Percentiles rank a stretch among this genome's conserved stretches.
Evolutionary conservation across 805 yeast species (phyloP).

Genomic region (Cyberlindnera galapagoensis): DNA sequence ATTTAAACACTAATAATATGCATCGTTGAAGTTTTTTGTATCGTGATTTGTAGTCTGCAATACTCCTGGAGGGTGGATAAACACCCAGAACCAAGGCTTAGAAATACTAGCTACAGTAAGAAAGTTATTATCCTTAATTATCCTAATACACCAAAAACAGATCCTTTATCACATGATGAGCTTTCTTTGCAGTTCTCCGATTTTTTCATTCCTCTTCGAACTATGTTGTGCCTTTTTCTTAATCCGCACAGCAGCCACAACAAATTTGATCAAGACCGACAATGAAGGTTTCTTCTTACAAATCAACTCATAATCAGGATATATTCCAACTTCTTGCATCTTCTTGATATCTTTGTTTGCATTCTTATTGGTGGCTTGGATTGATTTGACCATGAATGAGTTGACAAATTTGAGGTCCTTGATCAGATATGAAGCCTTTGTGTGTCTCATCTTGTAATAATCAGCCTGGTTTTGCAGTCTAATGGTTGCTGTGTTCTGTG

Average conservation of each 20-base stretch:
- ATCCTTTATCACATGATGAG: conserved; percentile 3
- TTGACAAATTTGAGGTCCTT: conserved; percentile 31
- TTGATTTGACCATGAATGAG: conserved; percentile 25
- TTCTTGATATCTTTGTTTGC: conserved; percentile 22
- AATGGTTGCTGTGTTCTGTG: conserved; percentile 8
- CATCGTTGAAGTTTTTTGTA: too few relatives aligned
- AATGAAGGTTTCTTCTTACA: conserved; percentile 20
- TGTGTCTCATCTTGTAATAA: conserved; percentile 40
- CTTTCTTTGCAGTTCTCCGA: conserved; percentile 14
- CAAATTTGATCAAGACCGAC: conserved; percentile 27
- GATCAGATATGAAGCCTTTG: conserved; percentile 33
- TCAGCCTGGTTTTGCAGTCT: conserved; percentile 34
- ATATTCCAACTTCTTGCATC: conserved; percentile 22
- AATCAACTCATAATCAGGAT: conserved; percentile 23
- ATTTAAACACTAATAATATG: background rate
- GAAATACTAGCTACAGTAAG: too few relatives aligned
- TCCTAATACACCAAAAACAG: background rate
- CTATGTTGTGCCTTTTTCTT: conserved; percentile 26
- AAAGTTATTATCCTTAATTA: too few relatives aligned
- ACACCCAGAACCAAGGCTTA: too few relatives aligned
- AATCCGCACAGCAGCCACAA: conserved; percentile 32
- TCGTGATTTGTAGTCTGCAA: too few relatives aligned
- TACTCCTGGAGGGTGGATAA: too few relatives aligned
- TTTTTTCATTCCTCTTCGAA: conserved; percentile 13
- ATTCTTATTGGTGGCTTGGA: conserved; percentile 21